Evolutionary conservation across 179 eudicot species (phyloP), one percentile per base, ranked within the genome.

Genomic region (Kewa caespitosa): DNA sequence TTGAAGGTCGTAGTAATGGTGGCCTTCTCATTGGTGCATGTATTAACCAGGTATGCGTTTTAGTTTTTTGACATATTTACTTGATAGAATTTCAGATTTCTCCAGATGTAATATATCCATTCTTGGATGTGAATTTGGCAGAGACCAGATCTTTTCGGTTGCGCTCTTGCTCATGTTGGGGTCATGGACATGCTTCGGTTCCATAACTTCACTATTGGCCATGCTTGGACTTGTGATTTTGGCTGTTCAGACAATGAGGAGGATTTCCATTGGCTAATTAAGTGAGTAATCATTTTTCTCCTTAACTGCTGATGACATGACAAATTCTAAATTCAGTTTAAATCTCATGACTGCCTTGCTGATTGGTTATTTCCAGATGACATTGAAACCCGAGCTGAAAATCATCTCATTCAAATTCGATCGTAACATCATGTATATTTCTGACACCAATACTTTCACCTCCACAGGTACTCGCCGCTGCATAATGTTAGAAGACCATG

Each of bases 1-100:
- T 92, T 62, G 98, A 94, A 89, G 98, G 98, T 38, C 94, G 90
- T 78, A 94, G 98, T 86, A 94, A 94, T 67, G 98, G 98, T 15
- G 98, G 98, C 31, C 91, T 92, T 73, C 90, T 94, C 60, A 69
- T 94, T 71, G 98, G 93, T 54, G 97, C 97, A 65, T 95, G 99
- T 75, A 87, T 92, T 23, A 95, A 92, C 86, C 99, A 95, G 97
- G 98, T 94, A 14, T 36, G n/a, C n/a, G n/a, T n/a, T n/a, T n/a
- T n/a, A n/a, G n/a, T n/a, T 34, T 22, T 63, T 0, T 48, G 5
- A 17, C 25, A n/a, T n/a, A n/a, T n/a, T n/a, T n/a, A n/a, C 1
- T 54, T 54, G 23, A 30, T 22, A 8, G 54, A 4, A 10, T 8
- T 27, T 2, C 33, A 27, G 1, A 22, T 25, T 57, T 57, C 28